Conservation (phyloP, 306 rosid species). For the Psophocarpus tetragonolobus region DNA sequence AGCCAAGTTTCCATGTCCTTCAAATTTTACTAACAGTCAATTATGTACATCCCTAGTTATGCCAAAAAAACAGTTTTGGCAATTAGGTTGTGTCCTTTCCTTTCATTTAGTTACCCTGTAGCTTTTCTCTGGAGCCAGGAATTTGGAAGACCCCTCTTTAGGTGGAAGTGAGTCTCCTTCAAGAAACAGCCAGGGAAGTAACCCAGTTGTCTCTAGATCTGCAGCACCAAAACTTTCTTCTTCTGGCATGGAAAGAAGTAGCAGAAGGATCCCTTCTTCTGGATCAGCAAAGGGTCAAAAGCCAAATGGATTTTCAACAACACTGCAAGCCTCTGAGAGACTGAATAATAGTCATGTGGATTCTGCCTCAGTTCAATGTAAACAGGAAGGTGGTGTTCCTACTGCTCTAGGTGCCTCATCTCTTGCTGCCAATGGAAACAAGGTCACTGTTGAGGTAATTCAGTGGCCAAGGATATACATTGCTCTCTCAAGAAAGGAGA, state of each 20-base stretch:
- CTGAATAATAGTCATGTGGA: conserved; percentile 35
- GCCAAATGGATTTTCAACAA: conserved; percentile 45
- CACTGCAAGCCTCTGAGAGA: conserved; percentile 33
- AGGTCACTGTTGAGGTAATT: conserved; percentile 40
- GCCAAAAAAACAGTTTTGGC: neutral
- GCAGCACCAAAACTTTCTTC: conserved; percentile 47
- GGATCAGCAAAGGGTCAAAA: conserved; percentile 54
- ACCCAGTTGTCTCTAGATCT: conserved; percentile 50
- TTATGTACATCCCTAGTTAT: neutral
- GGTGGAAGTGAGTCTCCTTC: conserved; percentile 56
- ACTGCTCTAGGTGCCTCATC: neutral
- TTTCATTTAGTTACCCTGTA: conserved; percentile 19
- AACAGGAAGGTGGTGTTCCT: conserved; percentile 21
- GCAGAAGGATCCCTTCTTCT: conserved; percentile 45
- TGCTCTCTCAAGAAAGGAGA: conserved; percentile 76
- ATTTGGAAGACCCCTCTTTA: conserved; percentile 53
- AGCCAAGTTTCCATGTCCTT: neutral
- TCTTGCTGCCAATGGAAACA: conserved; percentile 36
- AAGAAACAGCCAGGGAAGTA: conserved; percentile 41
- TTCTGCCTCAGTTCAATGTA: conserved; percentile 42
- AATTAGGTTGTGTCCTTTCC: conserved; percentile 16
- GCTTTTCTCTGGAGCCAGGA: conserved; percentile 43
- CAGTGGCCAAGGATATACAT: conserved; percentile 70
- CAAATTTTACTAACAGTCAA: neutral
- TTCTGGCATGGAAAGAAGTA: conserved; percentile 47